Conservation (phyloP, 495 filamentous ascomycete species). For the Neohortaea acidophila region DNA sequence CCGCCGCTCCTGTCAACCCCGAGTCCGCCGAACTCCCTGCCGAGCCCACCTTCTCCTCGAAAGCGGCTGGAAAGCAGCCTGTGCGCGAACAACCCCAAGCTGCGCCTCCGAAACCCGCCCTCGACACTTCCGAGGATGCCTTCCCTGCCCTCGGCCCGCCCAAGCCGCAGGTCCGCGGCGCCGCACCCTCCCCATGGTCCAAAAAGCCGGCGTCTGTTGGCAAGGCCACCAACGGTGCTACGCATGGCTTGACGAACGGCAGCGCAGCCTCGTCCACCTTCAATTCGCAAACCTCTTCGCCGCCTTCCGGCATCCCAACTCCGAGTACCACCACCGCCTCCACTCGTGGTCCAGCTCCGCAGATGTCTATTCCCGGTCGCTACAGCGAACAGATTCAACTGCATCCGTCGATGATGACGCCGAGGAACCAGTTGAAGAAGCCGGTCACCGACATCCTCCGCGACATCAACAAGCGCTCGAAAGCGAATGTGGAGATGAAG, state of each 20-base stretch:
- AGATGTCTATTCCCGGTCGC: slow-evolving; percentile 59
- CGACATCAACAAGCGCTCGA: slow-evolving; percentile 77
- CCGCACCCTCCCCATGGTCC: slow-evolving; percentile 52
- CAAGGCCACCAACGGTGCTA: slow-evolving; percentile 43
- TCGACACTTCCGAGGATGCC: slow-evolving; percentile 78
- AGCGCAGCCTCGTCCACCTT: slow-evolving; percentile 27
- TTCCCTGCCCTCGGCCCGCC: slow-evolving; percentile 75
- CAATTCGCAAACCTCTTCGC: slow-evolving; percentile 41
- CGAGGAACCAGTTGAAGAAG: slow-evolving; percentile 61
- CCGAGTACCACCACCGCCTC: slow-evolving; percentile 35
- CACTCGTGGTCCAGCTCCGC: slow-evolving; percentile 18
- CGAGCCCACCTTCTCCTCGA: slow-evolving; percentile 33
- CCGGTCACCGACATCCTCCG: slow-evolving; percentile 66
- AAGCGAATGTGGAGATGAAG: slow-evolving; percentile 64
- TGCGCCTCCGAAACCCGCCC: slow-evolving; percentile 24
- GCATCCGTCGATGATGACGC: slow-evolving; percentile 54
- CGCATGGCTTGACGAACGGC: slow-evolving; percentile 33
- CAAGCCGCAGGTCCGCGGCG: slow-evolving; percentile 42
- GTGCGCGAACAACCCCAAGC: slow-evolving; percentile 24
- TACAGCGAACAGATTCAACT: slow-evolving; percentile 60
- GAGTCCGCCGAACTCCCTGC: slow-evolving; percentile 24
- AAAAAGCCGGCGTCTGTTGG: slow-evolving; percentile 41
- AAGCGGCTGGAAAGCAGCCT: slow-evolving; percentile 49
- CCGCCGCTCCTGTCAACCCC: slow-evolving; percentile 22
- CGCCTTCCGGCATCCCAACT: slow-evolving; percentile 40